phyloP scores from a whole-genome alignment of 2,329 filamentous ascomycete species.

The Colletotrichum cuscutae region DNA sequence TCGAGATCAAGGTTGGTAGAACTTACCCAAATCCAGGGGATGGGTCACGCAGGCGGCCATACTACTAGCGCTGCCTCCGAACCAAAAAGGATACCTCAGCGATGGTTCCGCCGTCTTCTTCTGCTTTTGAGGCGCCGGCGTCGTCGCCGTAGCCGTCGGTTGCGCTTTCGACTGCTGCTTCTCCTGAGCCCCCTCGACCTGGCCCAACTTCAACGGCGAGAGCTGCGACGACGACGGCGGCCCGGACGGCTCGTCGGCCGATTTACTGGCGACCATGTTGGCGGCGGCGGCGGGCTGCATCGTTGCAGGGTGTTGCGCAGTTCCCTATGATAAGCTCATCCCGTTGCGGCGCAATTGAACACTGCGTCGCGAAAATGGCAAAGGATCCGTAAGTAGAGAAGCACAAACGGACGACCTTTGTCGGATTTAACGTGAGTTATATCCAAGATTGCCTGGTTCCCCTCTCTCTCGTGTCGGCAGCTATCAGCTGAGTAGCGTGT shows the following conservation, averaged over 20 bases:
- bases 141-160: background rate
- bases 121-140: slow-evolving; percentile 1
- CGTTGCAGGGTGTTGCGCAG: slow-evolving; percentile 34
- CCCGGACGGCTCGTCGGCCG: slow-evolving; percentile 10
- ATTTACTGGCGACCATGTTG: slow-evolving; percentile 16
- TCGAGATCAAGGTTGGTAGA: background rate
- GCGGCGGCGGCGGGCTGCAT: slow-evolving; percentile 39
- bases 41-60: slow-evolving; percentile 93
- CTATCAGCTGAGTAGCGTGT: background rate
- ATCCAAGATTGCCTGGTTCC: background rate
- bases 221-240: slow-evolving; percentile 11
- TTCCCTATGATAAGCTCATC: slow-evolving; percentile 13
- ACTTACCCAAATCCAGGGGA: slow-evolving; percentile 87
- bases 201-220: slow-evolving; percentile 11
- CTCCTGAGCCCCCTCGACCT: slow-evolving; percentile 2
- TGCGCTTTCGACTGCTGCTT: slow-evolving; percentile 29
- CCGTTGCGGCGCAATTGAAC: slow-evolving; percentile 22
- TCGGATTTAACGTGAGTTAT: background rate
- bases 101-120: slow-evolving; percentile 52
- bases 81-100: slow-evolving; percentile 86
- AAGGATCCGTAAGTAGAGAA: background rate
- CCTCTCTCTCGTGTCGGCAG: background rate
- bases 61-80: slow-evolving; percentile 93
- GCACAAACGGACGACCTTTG: background rate
- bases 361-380: slow-evolving; percentile 3